These are phyloP conservation scores for Boletus edulis DNA, from an alignment of 768 basidiomycete genomes.

Conservation along the genomic window DNA sequence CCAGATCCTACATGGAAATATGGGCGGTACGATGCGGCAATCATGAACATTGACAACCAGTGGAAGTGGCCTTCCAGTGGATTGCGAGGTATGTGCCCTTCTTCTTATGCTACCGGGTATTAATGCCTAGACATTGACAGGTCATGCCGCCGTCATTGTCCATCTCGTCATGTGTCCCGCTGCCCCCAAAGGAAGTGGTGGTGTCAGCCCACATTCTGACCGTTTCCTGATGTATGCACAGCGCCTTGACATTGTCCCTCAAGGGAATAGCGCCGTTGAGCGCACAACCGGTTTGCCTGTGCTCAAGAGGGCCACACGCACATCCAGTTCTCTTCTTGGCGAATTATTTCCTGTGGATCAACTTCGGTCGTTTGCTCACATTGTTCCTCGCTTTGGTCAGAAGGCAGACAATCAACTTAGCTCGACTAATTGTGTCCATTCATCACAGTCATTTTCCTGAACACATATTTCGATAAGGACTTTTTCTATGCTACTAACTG, in stretches of 20 bases:
- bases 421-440: neutral
- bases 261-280: neutral
- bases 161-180: neutral
- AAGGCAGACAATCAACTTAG: constrained; percentile 1
- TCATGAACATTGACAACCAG: neutral
- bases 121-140: neutral
- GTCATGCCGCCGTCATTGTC: neutral
- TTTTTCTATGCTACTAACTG: neutral
- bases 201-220: neutral
- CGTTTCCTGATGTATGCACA: neutral
- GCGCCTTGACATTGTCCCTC: neutral
- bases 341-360: constrained; percentile 8
- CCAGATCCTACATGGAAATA: neutral
- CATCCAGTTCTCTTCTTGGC: neutral
- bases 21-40: neutral
- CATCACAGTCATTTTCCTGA: constrained; percentile 2
- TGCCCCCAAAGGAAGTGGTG: too few species aligned
- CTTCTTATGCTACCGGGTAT: too few species aligned
- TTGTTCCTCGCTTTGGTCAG: constrained; percentile 6
- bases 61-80: neutral
- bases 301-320: neutral
- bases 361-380: constrained; percentile 4
- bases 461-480: neutral
- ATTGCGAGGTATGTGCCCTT: neutral
- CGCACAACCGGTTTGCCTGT: neutral